A percentile compares a stretch with the other conserved stretches of the same genome.
These are phyloP conservation scores for Begonia loranthoides DNA, from an alignment of 306 rosid genomes.

Conservation along the genomic window DNA sequence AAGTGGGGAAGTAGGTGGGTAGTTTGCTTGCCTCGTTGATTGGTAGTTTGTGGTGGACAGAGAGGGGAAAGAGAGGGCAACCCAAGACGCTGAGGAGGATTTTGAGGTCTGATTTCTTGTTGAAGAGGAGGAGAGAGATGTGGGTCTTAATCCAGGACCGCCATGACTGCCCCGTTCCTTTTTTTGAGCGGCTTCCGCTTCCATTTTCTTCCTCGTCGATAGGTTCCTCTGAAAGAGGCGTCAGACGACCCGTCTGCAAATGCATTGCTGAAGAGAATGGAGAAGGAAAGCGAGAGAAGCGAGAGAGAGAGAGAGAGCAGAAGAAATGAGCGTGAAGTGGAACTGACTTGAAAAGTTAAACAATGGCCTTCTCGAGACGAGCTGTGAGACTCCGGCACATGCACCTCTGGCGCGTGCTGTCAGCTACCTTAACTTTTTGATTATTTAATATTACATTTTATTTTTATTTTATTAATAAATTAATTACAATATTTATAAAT, in stretches of 20 bases:
- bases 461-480: no score
- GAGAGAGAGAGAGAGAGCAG: slow-evolving; percentile 3
- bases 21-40: slow-evolving; percentile 37
- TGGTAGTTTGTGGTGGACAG: slow-evolving; percentile 29
- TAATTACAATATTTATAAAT: no score
- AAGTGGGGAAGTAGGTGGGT: not conserved
- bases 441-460: no score
- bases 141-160: slow-evolving; percentile 79
- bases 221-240: slow-evolving; percentile 84
- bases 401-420: slow-evolving; percentile 1
- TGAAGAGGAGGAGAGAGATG: slow-evolving; percentile 31
- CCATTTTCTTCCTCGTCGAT: slow-evolving; percentile 39
- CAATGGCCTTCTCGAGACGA: not conserved
- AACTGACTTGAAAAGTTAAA: slow-evolving; percentile 4
- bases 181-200: slow-evolving; percentile 20
- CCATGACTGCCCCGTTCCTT: slow-evolving; percentile 51
- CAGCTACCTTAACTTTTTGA: no score
- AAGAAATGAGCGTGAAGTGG: slow-evolving; percentile 5
- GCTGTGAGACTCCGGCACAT: not conserved
- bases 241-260: slow-evolving; percentile 53
- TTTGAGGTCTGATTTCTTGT: slow-evolving; percentile 59
- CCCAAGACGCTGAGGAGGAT: slow-evolving; percentile 82
- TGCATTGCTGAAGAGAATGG: not conserved
- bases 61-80: slow-evolving; percentile 81
- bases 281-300: not conserved